Evolutionary conservation across 202 grass and related monocot genomes (phyloP), one percentile per base, ranked within the genome.

Genomic region (Hordeum pubiflorum): DNA sequence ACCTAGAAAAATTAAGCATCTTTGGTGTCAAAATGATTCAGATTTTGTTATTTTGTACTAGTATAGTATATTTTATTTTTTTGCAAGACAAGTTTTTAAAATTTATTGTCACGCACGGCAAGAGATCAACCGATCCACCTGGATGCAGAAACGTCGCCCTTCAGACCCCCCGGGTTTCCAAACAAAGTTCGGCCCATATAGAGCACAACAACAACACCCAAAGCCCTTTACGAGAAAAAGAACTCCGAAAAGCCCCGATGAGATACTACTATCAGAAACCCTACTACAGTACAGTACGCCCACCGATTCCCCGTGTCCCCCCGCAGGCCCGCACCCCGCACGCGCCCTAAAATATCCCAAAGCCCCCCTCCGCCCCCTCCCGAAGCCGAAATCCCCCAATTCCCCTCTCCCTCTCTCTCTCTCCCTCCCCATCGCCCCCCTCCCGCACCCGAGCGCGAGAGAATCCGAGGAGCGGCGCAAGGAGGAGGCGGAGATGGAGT

Each of bases 401-500:
- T 64, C 77, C 80, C 65, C 67, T 32, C 48, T 13, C 44, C 6
- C 33, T 13, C 22, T 9, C 40, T 8, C 64, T 62, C 12, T 15
- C 48, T 32, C 41, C 11, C 44, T 15, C 50, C 21, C 3, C 65
- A 31, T 50, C 41, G 18, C 34, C 55, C 48, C 31, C 77, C 24
- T 11, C 74, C 32, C 38, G 41, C 82, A 33, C 62, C 67, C 72
- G 63, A 85, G 69, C 66, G 67, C 63, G 37, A 83, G 63, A 23
- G 54, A 72, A 39, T 48, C 24, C 59, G 27, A 62, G 54, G 44
- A 63, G 46, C 72, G 56, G 74, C 36, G 63, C 29, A 50, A 67
- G 63, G 38, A 76, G 63, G 38, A 72, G 79, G 76, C 52, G 70
- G 70, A 12, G 63, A 97, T 97, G 94, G 94, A 97, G 79, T 97